Evolutionary conservation across 441 rosid species (phyloP).

Genomic region (Dalechampia spathulata): DNA sequence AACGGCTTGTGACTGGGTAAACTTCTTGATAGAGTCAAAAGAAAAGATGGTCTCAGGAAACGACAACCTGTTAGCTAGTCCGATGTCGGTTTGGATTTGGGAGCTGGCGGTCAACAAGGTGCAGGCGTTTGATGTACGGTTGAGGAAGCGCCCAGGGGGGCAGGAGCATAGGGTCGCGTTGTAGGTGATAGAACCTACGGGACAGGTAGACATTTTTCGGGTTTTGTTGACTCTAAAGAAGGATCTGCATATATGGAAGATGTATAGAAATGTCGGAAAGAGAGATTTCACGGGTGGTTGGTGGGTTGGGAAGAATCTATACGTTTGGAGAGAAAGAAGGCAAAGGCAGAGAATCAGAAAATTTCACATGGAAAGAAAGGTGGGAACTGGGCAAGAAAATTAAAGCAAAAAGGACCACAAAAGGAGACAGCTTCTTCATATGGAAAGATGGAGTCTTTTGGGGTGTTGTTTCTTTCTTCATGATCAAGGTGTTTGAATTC

Average conservation of each 20-base stretch:
- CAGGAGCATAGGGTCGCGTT: conserved; percentile 73
- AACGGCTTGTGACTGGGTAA: conserved; percentile 88
- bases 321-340: background rate
- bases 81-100: conserved; percentile 37
- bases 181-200: conserved; percentile 44
- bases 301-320: too few relatives aligned
- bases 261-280: background rate
- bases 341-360: background rate
- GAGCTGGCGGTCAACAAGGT: conserved; percentile 30
- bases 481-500: too few relatives aligned
- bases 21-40: conserved; percentile 68
- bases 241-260: background rate
- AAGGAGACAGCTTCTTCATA: too few relatives aligned
- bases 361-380: background rate
- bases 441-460: too few relatives aligned
- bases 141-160: conserved; percentile 48
- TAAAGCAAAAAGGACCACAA: too few relatives aligned
- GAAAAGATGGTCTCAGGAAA: conserved; percentile 64
- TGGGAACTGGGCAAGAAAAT: too few relatives aligned
- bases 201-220: conserved; percentile 34
- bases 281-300: too few relatives aligned
- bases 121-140: conserved; percentile 40
- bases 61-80: conserved; percentile 27
- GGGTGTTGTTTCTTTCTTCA: too few relatives aligned
- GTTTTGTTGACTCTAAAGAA: background rate